phyloP scores from a whole-genome alignment of 257 asterid species.

The Gentiana dahurica region DNA sequence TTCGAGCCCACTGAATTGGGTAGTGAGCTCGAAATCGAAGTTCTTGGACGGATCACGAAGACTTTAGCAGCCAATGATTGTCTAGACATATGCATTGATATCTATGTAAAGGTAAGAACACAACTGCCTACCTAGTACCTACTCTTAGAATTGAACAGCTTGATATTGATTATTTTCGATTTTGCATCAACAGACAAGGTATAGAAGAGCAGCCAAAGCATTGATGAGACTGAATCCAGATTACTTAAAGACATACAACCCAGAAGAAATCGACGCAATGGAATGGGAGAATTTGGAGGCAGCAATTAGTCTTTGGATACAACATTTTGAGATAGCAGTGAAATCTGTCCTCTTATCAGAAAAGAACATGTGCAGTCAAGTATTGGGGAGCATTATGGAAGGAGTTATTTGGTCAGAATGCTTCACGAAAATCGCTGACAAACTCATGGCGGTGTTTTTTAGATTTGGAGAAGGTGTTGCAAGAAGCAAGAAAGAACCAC shows the following conservation, averaged over 20 bases:
- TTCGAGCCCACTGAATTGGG: slow-evolving; percentile 27
- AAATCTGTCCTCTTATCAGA: slow-evolving; percentile 42
- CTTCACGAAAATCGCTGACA: slow-evolving; percentile 64
- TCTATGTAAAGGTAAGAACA: slow-evolving; percentile 51
- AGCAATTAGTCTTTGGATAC: slow-evolving; percentile 55
- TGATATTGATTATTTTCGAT: background rate
- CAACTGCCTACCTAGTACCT: too few species aligned
- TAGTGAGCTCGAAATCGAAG: slow-evolving; percentile 44
- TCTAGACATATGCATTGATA: slow-evolving; percentile 71
- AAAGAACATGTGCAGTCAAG: slow-evolving; percentile 40
- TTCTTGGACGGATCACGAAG: slow-evolving; percentile 44
- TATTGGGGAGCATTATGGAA: slow-evolving; percentile 36
- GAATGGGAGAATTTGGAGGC: slow-evolving; percentile 60
- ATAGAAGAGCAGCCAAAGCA: slow-evolving; percentile 76
- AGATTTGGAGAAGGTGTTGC: slow-evolving; percentile 75
- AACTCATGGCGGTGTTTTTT: slow-evolving; percentile 81
- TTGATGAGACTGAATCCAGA: slow-evolving; percentile 57
- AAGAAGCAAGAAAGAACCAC: slow-evolving; percentile 63
- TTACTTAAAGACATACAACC: slow-evolving; percentile 50
- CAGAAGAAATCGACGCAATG: slow-evolving; percentile 59
- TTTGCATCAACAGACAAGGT: slow-evolving; percentile 38
- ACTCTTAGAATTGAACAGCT: background rate
- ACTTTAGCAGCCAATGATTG: slow-evolving; percentile 67
- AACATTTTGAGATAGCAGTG: slow-evolving; percentile 51
- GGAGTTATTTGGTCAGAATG: slow-evolving; percentile 57